Evolutionary conservation across 495 filamentous ascomycete species (phyloP), one percentile per base, ranked within the genome.

Genomic region (Astrocystis sublimbata): DNA sequence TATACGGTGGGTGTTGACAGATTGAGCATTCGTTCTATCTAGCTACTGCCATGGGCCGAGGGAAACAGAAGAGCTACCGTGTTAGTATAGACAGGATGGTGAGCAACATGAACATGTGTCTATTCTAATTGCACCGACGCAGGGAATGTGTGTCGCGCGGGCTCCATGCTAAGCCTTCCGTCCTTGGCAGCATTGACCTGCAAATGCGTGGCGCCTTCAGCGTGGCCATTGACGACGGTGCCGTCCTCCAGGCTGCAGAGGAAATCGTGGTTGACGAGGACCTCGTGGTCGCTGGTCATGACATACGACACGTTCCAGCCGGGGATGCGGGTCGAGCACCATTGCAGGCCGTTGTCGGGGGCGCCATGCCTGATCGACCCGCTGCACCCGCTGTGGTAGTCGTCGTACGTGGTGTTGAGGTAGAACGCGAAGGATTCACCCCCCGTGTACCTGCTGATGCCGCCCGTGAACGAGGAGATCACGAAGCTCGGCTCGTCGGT

Each of bases 381-480:
- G 31, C 60, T 62, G 51, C 60, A 62, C 13, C 60, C 60, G 41
- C 50, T 62, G 19, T 36, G 50, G 31, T 62, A 62, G 42, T 56
- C 60, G 12, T 55, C 24, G 51, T 54, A 62, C 19, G 40, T 56
- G 31, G 50, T 62, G 42, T 53, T 62, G 30, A 62, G 60, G 51
- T 62, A 62, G 41, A 62, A 62, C 10, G 51, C 41, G 38, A 62
- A 62, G 6, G 60, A 62, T 33, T 62, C 50, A 51, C 60, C 60
- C 23, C 60, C 60, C 4, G 60, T 62, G 47, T 62, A 62, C 21
- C 24, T 19, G 35, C 60, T 49, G 30, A 36, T 62, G 50, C 60
- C 60, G 12, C 60, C 60, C 21, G 60, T 62, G 60, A 62, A 62
- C 15, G 40, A 41, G 21, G 60, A 47, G 7, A 62, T 24, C 4